These are phyloP conservation scores for Cephalotrichum gorgonifer DNA, from an alignment of 2,329 filamentous ascomycete genomes.

Conservation along the genomic window DNA sequence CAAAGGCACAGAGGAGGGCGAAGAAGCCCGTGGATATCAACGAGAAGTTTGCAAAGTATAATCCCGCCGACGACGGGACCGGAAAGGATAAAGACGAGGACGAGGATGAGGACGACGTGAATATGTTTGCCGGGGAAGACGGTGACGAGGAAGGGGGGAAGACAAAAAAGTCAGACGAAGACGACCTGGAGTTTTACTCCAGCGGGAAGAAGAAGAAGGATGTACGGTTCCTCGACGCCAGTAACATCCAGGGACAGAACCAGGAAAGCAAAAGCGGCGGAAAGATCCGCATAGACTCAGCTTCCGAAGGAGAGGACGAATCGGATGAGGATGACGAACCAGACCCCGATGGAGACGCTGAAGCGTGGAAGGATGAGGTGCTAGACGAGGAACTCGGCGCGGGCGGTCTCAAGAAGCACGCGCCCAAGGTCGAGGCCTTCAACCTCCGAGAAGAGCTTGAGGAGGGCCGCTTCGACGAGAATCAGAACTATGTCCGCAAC, in stretches of 20 bases:
- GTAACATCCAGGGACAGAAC: slow-evolving; percentile 71
- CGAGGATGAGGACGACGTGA: slow-evolving; percentile 55
- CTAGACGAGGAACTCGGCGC: slow-evolving; percentile 84
- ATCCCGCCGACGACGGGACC: slow-evolving; percentile 30
- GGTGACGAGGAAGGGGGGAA: slow-evolving; percentile 23
- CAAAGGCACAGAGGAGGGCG: slow-evolving; percentile 52
- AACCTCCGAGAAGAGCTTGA: slow-evolving; percentile 87
- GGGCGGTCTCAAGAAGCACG: slow-evolving; percentile 84
- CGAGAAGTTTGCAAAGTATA: slow-evolving; percentile 42
- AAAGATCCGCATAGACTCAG: slow-evolving; percentile 47
- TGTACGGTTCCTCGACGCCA: slow-evolving; percentile 48
- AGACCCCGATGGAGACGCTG: slow-evolving; percentile 57
- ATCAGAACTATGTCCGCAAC: slow-evolving; percentile 85
- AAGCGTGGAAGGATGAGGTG: slow-evolving; percentile 62
- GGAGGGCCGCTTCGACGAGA: slow-evolving; percentile 83
- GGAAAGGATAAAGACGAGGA: slow-evolving; percentile 21
- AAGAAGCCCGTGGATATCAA: slow-evolving; percentile 14
- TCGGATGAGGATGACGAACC: slow-evolving; percentile 57
- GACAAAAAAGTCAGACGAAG: slow-evolving; percentile 4
- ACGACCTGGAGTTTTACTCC: slow-evolving; percentile 18
- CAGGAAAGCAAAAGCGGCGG: slow-evolving; percentile 63
- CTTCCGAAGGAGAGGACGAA: slow-evolving; percentile 47
- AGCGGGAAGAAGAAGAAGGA: slow-evolving; percentile 50
- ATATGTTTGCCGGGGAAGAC: slow-evolving; percentile 60
- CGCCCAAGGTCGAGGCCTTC: slow-evolving; percentile 91